Evolutionary conservation across 2,329 filamentous ascomycete species (phyloP), one percentile per base, ranked within the genome.

Genomic region (Magnaporthiopsis rhizophila): DNA sequence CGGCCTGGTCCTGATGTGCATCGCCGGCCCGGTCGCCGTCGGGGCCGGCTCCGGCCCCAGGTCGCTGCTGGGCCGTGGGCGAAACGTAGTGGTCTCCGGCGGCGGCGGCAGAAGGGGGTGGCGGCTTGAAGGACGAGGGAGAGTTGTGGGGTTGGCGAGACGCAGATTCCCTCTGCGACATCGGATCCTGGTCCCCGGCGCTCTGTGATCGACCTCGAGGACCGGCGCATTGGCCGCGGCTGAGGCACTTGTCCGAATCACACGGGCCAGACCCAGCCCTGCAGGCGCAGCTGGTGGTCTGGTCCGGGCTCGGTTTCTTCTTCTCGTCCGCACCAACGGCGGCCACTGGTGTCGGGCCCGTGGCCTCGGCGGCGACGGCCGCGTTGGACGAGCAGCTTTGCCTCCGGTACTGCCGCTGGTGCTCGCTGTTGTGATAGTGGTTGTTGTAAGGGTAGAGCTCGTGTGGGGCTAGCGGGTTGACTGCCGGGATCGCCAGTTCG

Each of bases 121-220:
- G 26, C 5, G 34, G 15, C 58, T 66, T 62, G 56, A 63, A 57
- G 21, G 67, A 66, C 18, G 65, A 68, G 70, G 75, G 79, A 72
- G 78, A 81, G 76, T 83, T 82, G 12, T 32, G 58, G 74, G 78
- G 76, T 80, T 83, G 80, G 74, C 77, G 80, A 82, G 82, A 78
- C 76, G 78, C 79, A 80, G 80, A 75, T 72, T 79, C 81, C 78
- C 80, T 82, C 80, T 86, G 83, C 79, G 84, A 86, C 86, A 88
- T 88, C 79, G 83, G 82, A 79, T 78, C 78, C 81, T 80, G 80
- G 77, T 84, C 83, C 80, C 83, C 82, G 80, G 76, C 78, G 75
- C 77, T 75, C 76, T 76, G 77, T 73, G 77, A 77, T 73, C 77
- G 76, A 77, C 77, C 79, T 75, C 75, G 76, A 77, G 76, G 78